Evolutionary conservation across 2,329 filamentous ascomycete genomes (phyloP), one percentile per base, ranked within the genome.

Genomic region (Xylaria sp.): DNA sequence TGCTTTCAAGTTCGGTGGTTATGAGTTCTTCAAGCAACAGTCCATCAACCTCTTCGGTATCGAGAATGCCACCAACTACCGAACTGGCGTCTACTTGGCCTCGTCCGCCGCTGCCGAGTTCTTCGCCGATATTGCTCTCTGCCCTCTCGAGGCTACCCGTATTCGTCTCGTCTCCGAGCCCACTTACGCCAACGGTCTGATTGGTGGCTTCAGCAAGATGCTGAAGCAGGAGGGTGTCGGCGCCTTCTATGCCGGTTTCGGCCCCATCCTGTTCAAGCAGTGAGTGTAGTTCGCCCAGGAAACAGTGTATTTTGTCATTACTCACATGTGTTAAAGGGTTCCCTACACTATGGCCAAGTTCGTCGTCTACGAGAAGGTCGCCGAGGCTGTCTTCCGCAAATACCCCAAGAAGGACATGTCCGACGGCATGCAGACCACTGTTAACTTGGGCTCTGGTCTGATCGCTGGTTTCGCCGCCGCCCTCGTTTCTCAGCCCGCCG

Each of bases 271-370:
- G 72, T 90, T 90, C 85, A 91, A 91, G 84, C 89, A 91, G 87
- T 87, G 82, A 78, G 85, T 83, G 31, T 48, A 60, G 10, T 56
- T 26, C 4, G 11, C 20, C 13, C 10, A 38, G 26, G n/a, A 15
- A 26, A 11, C 15, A 13, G 2, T 53, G 10, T 36, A 2, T 44
- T 44, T 26, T 2, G n/a, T 26, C 26, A 7, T 59, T 42, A 23
- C 67, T 67, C 28, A 67, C 60, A 38, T 33, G 11, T 23, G 56
- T 44, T 44, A 2, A 73, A 91, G 88, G 86, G 88, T 93, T 74
- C 91, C 91, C 70, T 93, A 93, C 86, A 93, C 91, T 80, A 92
- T 93, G 89, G 85, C 90, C 85, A 93, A 93, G 84, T 93, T 93
- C 85, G 91, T 92, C 80, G 90, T 92, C 76, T 93, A 88, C 85